Evolutionary conservation across 345 rosid genomes (phyloP).

Genomic region (Gossypium australe): DNA sequence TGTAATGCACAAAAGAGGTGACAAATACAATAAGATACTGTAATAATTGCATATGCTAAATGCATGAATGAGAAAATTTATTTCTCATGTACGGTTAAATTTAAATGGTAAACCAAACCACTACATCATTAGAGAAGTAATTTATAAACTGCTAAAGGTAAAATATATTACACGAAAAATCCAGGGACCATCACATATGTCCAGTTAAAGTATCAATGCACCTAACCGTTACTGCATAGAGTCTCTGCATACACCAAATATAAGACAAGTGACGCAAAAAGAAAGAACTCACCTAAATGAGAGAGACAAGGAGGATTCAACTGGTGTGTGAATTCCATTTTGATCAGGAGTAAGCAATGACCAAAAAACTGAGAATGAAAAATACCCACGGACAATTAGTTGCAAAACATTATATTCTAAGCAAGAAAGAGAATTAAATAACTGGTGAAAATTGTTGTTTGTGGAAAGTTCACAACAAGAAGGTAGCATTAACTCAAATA

Average conservation of each 20-base stretch:
- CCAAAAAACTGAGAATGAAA: slow-evolving; percentile 61
- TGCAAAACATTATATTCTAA: background rate
- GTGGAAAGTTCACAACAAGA: background rate
- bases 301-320: slow-evolving; percentile 71
- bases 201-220: background rate
- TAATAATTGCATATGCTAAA: background rate
- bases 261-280: background rate
- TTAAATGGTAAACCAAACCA: background rate
- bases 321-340: slow-evolving; percentile 43
- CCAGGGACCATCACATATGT: background rate
- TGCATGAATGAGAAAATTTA: background rate
- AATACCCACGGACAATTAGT: slow-evolving; percentile 5
- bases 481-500: background rate
- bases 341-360: slow-evolving; percentile 66
- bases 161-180: background rate
- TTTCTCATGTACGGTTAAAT: background rate
- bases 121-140: background rate
- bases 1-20: background rate
- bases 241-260: background rate
- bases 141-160: background rate
- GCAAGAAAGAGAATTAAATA: background rate
- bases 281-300: slow-evolving; percentile 61
- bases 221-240: background rate
- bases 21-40: background rate
- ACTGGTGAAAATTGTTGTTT: background rate